Percentiles rank a stretch among this genome's conserved stretches.
phyloP scores from a whole-genome alignment of 371 early-diverging fungal species.

The Rhizopus delemar region DNA sequence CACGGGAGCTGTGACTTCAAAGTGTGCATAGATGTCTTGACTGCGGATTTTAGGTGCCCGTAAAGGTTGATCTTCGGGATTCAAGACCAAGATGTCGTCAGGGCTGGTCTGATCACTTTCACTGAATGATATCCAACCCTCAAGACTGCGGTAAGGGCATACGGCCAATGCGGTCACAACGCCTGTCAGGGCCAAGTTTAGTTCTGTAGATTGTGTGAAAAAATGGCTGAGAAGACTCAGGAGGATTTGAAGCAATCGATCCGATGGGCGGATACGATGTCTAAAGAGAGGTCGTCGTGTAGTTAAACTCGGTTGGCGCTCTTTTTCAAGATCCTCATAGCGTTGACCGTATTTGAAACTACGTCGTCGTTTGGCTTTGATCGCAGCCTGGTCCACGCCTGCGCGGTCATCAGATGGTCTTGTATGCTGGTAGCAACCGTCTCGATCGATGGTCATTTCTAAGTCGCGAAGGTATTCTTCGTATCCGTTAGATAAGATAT shows the following conservation, averaged over 20 bases:
- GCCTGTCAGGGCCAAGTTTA: conserved; percentile 90
- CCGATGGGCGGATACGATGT: conserved; percentile 61
- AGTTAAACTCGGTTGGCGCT: conserved; percentile 17
- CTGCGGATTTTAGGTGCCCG: conserved; percentile 21
- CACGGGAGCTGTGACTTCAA: conserved; percentile 21
- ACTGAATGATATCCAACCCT: conserved; percentile 79
- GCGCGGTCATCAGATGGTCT: conserved; percentile 29
- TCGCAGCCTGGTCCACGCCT: conserved; percentile 14
- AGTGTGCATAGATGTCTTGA: conserved; percentile 39
- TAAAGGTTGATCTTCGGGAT: conserved; percentile 14
- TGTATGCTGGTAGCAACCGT: conserved; percentile 59
- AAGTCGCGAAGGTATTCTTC: conserved; percentile 81
- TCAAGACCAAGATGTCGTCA: conserved; percentile 44
- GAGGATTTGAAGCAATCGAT: conserved; percentile 67
- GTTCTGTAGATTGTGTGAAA: conserved; percentile 83
- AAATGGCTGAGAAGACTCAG: conserved; percentile 70
- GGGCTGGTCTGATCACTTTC: conserved; percentile 60
- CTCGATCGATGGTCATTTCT: conserved; percentile 64
- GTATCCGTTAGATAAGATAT: conserved; percentile 65
- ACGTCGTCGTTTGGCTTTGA: conserved; percentile 53
- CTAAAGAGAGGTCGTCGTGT: conserved; percentile 6
- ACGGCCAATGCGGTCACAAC: conserved; percentile 82
- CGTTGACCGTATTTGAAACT: conserved; percentile 66
- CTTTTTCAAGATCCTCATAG: conserved; percentile 27
- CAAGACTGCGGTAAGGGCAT: conserved; percentile 75